These are phyloP conservation scores for Gynandropsis gynandra DNA, from an alignment of 345 rosid species.

Conservation along the genomic window DNA sequence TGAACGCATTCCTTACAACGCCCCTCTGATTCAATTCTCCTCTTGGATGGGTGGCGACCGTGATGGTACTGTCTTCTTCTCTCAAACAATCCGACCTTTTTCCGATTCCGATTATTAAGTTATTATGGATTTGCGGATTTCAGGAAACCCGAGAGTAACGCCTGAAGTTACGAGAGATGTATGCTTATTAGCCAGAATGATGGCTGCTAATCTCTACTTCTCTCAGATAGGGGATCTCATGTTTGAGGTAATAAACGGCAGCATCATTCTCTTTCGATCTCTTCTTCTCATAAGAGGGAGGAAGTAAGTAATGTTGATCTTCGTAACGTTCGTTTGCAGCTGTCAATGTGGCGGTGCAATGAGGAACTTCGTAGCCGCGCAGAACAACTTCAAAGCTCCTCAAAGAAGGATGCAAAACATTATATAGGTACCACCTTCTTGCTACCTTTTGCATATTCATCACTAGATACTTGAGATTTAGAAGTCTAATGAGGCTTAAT, in stretches of 20 bases:
- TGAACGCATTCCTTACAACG: conserved; percentile 93
- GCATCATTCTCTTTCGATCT: too few species aligned
- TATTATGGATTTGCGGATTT: too few species aligned
- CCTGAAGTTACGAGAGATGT: conserved; percentile 99
- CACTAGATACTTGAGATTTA: not conserved
- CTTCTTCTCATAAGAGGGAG: too few species aligned
- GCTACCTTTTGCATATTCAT: not conserved
- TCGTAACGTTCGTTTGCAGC: conserved; percentile 31
- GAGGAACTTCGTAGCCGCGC: conserved; percentile 82
- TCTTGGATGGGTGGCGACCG: conserved; percentile 99
- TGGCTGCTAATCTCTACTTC: conserved; percentile 96
- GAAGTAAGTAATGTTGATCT: too few species aligned
- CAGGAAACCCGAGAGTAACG: conserved; percentile 96
- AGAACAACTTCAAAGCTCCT: conserved; percentile 55
- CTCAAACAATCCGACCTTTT: not conserved
- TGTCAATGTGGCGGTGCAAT: conserved; percentile 99
- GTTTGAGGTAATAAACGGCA: conserved; percentile 63
- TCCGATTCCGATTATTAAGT: not conserved
- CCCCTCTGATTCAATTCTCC: conserved; percentile 94
- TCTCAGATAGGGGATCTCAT: conserved; percentile 96
- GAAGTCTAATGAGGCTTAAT: not conserved
- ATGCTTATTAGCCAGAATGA: conserved; percentile 97
- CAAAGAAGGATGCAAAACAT: conserved; percentile 83
- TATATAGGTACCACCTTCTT: conserved; percentile 55
- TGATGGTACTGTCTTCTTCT: conserved; percentile 46